Percentiles rank a stretch among this genome's conserved stretches.
Evolutionary conservation across 345 rosid genomes (phyloP).

Genomic region (Durio zibethinus): DNA sequence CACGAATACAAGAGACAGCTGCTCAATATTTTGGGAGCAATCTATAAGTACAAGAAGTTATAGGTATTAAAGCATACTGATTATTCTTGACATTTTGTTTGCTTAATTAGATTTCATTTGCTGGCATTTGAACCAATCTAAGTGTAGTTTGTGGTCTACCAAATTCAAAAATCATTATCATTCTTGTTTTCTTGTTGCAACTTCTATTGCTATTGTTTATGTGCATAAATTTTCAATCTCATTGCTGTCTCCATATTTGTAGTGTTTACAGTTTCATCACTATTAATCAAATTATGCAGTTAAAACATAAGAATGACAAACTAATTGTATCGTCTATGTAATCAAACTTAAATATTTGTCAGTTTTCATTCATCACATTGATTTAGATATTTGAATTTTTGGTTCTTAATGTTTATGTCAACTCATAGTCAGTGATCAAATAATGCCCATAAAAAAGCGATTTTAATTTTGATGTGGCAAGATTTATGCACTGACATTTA

Average conservation of each 20-base stretch:
- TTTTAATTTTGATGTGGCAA: conserved; percentile 3
- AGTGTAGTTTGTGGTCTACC: neutral
- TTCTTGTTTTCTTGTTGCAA: neutral
- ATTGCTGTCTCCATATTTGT: conserved; percentile 1
- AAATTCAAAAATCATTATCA: neutral
- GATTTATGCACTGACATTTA: neutral
- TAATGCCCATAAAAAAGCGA: neutral
- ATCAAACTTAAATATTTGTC: too few species aligned
- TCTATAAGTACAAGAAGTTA: conserved; percentile 83
- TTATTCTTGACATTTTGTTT: neutral
- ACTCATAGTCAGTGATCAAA: neutral
- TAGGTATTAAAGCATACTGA: conserved; percentile 52
- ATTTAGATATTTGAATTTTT: neutral
- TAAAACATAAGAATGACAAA: neutral
- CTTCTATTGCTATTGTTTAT: neutral
- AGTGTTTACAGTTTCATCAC: neutral
- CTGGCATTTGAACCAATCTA: neutral
- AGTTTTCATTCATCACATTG: neutral
- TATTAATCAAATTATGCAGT: neutral
- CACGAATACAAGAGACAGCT: conserved; percentile 98
- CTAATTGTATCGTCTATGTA: neutral
- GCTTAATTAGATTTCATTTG: neutral
- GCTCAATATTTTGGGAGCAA: conserved; percentile 80
- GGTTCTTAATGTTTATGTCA: neutral
- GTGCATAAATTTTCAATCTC: neutral